Evolutionary conservation across 345 rosid species (phyloP).

Genomic region (Mallotus nudiflorus): DNA sequence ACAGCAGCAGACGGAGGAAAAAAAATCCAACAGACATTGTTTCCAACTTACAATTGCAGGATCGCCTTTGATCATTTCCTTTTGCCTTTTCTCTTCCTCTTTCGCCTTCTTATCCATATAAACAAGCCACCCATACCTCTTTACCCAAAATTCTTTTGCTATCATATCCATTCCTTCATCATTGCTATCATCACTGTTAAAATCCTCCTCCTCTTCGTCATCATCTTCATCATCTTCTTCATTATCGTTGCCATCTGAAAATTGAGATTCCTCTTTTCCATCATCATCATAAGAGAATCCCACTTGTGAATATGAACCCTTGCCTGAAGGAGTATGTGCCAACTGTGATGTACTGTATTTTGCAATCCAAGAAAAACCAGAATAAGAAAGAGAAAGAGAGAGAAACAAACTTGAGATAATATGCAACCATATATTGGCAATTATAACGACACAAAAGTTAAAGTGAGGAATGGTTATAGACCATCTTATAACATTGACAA

Average conservation of each 20-base stretch:
- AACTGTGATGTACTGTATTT: slow-evolving; percentile 51
- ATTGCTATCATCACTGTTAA: slow-evolving; percentile 87
- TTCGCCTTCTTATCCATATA: slow-evolving; percentile 92
- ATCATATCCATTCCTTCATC: slow-evolving; percentile 92
- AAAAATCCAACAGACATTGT: slow-evolving; percentile 10
- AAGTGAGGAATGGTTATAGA: not conserved
- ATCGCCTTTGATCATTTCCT: slow-evolving; percentile 95
- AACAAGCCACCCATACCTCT: slow-evolving; percentile 97
- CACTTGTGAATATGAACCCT: slow-evolving; percentile 90
- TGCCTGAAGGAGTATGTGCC: slow-evolving; percentile 59
- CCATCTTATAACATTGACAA: not conserved
- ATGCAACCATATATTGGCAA: not conserved
- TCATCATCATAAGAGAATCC: slow-evolving; percentile 84
- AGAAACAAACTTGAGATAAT: not conserved
- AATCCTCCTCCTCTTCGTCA: slow-evolving; percentile 84
- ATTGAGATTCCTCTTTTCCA: slow-evolving; percentile 54
- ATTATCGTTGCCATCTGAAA: slow-evolving; percentile 58
- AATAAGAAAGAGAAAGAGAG: not conserved
- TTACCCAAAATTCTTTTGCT: slow-evolving; percentile 93
- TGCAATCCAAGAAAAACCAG: not conserved
- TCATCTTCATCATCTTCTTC: slow-evolving; percentile 79
- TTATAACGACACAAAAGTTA: not conserved
- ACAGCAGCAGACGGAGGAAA: slow-evolving; percentile 12
- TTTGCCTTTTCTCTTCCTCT: slow-evolving; percentile 91
- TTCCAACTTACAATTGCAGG: slow-evolving; percentile 84